phyloP scores from a whole-genome alignment of 164 flowering plant species.

The Houttuynia cordata region DNA sequence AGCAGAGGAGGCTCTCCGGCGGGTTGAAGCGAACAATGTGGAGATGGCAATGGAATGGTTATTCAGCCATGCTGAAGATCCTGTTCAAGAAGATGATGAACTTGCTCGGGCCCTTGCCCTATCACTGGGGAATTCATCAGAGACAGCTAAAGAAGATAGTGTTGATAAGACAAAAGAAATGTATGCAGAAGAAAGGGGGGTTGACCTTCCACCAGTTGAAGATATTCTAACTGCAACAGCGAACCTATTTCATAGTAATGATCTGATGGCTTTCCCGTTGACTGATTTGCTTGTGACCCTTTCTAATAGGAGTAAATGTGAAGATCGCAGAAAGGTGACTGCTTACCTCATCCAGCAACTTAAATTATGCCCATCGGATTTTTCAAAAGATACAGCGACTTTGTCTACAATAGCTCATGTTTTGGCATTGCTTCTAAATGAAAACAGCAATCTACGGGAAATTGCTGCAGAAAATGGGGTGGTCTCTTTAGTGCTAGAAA shows the following conservation, averaged over 20 bases:
- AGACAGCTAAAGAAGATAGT: slow-evolving; percentile 52
- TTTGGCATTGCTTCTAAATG: slow-evolving; percentile 65
- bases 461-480: slow-evolving; percentile 67
- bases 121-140: slow-evolving; percentile 73
- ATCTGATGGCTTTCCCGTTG: slow-evolving; percentile 62
- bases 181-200: slow-evolving; percentile 34
- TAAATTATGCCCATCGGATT: slow-evolving; percentile 48
- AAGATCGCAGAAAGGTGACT: slow-evolving; percentile 64
- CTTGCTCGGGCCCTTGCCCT: slow-evolving; percentile 90
- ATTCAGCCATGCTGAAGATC: slow-evolving; percentile 82
- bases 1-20: slow-evolving; percentile 85
- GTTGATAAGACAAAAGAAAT: slow-evolving; percentile 43
- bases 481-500: slow-evolving; percentile 39
- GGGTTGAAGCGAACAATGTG: slow-evolving; percentile 76
- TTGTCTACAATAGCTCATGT: slow-evolving; percentile 55
- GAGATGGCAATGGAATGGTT: slow-evolving; percentile 99
- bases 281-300: slow-evolving; percentile 77
- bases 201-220: slow-evolving; percentile 67
- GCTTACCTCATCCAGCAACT: slow-evolving; percentile 68
- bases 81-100: slow-evolving; percentile 92
- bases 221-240: slow-evolving; percentile 62
- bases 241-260: slow-evolving; percentile 66
- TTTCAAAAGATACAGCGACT: slow-evolving; percentile 43
- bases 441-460: slow-evolving; percentile 60
- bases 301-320: slow-evolving; percentile 72